Evolutionary conservation across 192 early-diverging fungal species (phyloP).

Genomic region (Podila epigama): DNA sequence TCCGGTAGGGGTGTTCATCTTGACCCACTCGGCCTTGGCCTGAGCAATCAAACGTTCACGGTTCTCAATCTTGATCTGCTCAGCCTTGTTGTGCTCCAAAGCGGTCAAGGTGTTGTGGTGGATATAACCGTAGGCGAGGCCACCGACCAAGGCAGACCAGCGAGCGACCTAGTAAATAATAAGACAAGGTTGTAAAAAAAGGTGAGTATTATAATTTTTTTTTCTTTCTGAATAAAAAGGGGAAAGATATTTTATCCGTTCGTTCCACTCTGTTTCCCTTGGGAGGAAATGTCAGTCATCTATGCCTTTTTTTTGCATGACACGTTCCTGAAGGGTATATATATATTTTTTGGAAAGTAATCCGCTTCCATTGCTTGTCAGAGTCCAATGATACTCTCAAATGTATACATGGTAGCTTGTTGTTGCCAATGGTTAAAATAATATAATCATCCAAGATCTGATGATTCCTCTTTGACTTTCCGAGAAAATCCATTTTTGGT

Average conservation of each 20-base stretch:
- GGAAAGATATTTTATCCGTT: not conserved
- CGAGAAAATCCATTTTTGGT: not conserved
- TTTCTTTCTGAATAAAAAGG: not conserved
- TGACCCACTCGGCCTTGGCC: conserved; percentile 79
- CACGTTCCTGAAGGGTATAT: too few species aligned
- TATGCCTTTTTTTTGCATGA: too few species aligned
- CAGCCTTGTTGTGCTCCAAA: conserved; percentile 51
- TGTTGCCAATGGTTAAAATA: too few species aligned
- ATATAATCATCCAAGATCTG: not conserved
- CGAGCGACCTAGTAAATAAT: conserved; percentile 56
- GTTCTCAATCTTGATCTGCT: conserved; percentile 56
- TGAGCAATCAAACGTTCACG: conserved; percentile 74
- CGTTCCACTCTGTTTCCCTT: too few species aligned
- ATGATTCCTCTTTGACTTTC: not conserved
- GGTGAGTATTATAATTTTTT: not conserved
- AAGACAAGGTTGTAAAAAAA: not conserved
- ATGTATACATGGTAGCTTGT: too few species aligned
- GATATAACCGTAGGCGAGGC: conserved; percentile 62
- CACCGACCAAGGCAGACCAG: conserved; percentile 63
- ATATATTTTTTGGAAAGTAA: too few species aligned
- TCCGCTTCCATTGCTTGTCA: too few species aligned
- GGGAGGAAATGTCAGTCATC: too few species aligned
- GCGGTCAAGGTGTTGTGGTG: conserved; percentile 61
- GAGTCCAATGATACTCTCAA: too few species aligned
- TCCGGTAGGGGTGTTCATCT: conserved; percentile 61